phyloP scores from a whole-genome alignment of 345 rosid genomes.

The Salix koriyanagi region DNA sequence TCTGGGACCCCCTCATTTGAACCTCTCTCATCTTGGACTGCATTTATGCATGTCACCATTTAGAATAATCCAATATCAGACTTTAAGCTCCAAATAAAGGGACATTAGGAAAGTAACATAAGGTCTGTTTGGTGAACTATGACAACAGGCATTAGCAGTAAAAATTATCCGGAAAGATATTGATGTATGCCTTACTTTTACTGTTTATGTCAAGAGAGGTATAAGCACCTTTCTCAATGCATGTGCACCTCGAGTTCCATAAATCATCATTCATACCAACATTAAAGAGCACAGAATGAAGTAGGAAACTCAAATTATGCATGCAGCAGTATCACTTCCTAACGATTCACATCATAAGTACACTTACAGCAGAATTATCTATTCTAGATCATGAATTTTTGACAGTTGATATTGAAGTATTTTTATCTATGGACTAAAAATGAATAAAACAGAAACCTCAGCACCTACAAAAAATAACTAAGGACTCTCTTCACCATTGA shows the following conservation, averaged over 20 bases:
- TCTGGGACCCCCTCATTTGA: conserved; percentile 47
- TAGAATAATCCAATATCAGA: background rate
- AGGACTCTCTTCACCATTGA: background rate
- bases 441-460: background rate
- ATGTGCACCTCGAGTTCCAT: background rate
- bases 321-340: background rate
- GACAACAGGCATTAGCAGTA: background rate
- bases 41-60: background rate
- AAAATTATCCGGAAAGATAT: background rate
- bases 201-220: background rate
- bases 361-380: background rate
- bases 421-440: background rate
- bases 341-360: background rate
- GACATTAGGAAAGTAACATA: background rate
- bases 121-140: background rate
- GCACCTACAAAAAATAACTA: background rate
- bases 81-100: background rate
- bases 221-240: background rate
- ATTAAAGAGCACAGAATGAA: background rate
- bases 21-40: conserved; percentile 50
- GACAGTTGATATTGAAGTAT: background rate
- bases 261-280: background rate
- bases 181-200: background rate
- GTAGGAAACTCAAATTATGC: background rate
- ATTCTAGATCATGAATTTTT: background rate